A percentile compares a stretch with the other conserved stretches of the same genome.
These are phyloP conservation scores for Polyporus tsugae DNA, from an alignment of 1,284 basidiomycete species.

Conservation along the genomic window DNA sequence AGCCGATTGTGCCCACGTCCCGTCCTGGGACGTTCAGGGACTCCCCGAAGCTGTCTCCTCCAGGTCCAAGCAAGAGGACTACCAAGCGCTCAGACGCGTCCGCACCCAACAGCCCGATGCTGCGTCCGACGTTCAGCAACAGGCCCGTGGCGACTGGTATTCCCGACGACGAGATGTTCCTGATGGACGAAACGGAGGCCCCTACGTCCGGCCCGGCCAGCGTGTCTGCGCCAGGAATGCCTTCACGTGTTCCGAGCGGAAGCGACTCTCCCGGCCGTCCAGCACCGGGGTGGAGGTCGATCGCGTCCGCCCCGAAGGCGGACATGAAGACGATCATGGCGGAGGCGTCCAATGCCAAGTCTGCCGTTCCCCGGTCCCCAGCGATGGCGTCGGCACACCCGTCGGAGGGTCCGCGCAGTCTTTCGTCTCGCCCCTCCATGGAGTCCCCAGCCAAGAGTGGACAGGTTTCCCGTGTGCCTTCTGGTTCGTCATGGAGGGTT, in stretches of 20 bases:
- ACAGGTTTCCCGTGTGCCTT: slow-evolving; percentile 16
- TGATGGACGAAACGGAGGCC: slow-evolving; percentile 67
- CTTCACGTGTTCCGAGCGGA: slow-evolving; percentile 21
- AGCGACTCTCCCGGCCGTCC: slow-evolving; percentile 25
- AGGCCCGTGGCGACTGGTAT: slow-evolving; percentile 31
- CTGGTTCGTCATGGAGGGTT: slow-evolving; percentile 33
- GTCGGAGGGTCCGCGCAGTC: slow-evolving; percentile 15
- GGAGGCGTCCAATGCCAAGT: slow-evolving; percentile 60
- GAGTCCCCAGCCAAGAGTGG: slow-evolving; percentile 15
- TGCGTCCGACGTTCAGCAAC: slow-evolving; percentile 39
- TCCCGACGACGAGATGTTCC: slow-evolving; percentile 61
- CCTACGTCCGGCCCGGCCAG: slow-evolving; percentile 25
- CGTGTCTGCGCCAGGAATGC: slow-evolving; percentile 13
- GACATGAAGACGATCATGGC: slow-evolving; percentile 91
- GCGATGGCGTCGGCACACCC: slow-evolving; percentile 15
- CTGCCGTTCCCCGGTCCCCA: slow-evolving; percentile 9
- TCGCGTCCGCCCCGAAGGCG: slow-evolving; percentile 56
- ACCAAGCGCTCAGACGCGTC: slow-evolving; percentile 34
- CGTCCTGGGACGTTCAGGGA: slow-evolving; percentile 47
- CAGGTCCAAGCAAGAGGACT: slow-evolving; percentile 40
- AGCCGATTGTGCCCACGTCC: slow-evolving; percentile 59
- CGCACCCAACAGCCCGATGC: slow-evolving; percentile 44
- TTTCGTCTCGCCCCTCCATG: slow-evolving; percentile 19
- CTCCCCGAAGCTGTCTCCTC: slow-evolving; percentile 58
- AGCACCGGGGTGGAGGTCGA: slow-evolving; percentile 48